Evolutionary conservation across 176 grass and related monocot genomes (phyloP), one percentile per base, ranked within the genome.

Genomic region (Zizania latifolia): DNA sequence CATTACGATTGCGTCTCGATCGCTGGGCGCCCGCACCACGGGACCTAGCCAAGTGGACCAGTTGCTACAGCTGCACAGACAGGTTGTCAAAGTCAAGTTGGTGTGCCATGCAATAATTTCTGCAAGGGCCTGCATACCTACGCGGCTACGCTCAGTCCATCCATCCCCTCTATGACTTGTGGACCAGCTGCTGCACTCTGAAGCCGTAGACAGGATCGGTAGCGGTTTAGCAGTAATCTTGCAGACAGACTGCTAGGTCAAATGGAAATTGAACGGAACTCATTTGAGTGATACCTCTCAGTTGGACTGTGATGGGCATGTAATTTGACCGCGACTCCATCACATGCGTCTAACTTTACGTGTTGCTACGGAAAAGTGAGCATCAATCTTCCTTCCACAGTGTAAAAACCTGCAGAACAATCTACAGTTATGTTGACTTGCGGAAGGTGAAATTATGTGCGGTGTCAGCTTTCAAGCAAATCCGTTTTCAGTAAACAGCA

Each of bases 21-120:
- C 48, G 33, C 65, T 74, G 54, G 77, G 73, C 27, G 30, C 83
- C 66, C 41, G 23, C 83, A 65, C 46, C 66, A 59, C 68, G 34
- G 38, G 77, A 68, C 83, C 46, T 51, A 51, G 48, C 48, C 19
- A 53, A 32, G 50, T 65, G 73, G 13, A 8, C 65, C 73, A 78
- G 50, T 51, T 60, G 32, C 30, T 59, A 28, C 62, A 67, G 21
- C 71, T 78, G 79, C 63, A 66, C 51, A 78, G 51, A 53, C 59
- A 78, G 67, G 24, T 83, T 50, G 67, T 78, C 74, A 78, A 60
- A 73, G 67, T 60, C 67, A 82, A 72, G 74, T 53, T 28, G n/a
- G 74, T 72, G 54, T 72, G 39, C 19, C 38, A 56, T 39, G 50
- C 39, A 70, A 82, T 82, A 87, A 87, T 78, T 77, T 77, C 67